Conservation (phyloP, 345 rosid species). For the Brassica incana region DNA sequence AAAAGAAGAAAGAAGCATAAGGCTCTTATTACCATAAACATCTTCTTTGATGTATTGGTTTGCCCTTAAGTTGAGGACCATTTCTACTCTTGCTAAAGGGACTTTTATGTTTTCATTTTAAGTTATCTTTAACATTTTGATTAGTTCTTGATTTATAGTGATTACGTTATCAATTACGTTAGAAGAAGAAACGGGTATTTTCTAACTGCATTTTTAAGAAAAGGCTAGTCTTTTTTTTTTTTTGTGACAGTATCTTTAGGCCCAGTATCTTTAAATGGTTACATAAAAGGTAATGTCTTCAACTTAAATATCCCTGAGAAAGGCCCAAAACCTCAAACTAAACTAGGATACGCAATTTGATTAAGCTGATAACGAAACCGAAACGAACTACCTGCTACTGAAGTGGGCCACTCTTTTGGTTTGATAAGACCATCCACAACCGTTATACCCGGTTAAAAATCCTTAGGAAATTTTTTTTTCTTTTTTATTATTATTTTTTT, state of each 20-base stretch:
- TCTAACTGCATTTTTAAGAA: not conserved
- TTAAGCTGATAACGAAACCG: not conserved
- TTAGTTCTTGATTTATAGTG: too few relatives aligned
- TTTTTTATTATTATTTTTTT: too few relatives aligned
- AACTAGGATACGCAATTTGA: not conserved
- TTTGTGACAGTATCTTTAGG: not conserved
- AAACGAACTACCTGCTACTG: not conserved
- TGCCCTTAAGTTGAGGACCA: too few relatives aligned
- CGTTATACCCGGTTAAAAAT: too few relatives aligned
- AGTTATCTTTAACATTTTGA: not conserved
- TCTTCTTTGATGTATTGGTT: conserved; percentile 44
- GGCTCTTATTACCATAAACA: conserved; percentile 44
- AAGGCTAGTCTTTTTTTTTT: not conserved
- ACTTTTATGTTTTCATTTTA: too few relatives aligned
- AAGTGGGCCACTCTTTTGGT: not conserved
- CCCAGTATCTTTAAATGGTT: not conserved
- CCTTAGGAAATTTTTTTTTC: too few relatives aligned
- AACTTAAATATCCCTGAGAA: not conserved
- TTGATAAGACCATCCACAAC: too few relatives aligned
- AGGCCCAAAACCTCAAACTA: not conserved
- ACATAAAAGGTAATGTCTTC: not conserved
- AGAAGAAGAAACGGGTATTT: too few relatives aligned
- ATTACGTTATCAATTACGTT: too few relatives aligned
- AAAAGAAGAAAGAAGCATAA: conserved; percentile 36
- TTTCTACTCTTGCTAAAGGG: too few relatives aligned